Percentiles rank a stretch among this genome's conserved stretches.
Conservation (phyloP, 2,329 filamentous ascomycete species). For the Calonectria pteridis region DNA sequence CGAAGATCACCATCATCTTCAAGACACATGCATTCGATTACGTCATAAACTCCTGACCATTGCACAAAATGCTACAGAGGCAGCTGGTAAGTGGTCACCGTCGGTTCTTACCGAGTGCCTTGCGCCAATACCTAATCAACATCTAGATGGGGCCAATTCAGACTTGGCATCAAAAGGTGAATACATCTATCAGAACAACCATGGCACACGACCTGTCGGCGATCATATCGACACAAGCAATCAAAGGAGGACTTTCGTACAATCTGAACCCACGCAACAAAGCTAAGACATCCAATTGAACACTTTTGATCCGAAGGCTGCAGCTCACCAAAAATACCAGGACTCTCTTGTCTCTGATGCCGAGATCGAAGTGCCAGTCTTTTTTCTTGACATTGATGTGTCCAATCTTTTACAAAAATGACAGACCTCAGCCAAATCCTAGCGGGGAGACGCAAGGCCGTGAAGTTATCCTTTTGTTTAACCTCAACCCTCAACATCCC, state of each 20-base stretch:
- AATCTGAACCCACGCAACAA: background rate
- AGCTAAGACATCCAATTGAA: background rate
- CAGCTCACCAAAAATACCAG: background rate
- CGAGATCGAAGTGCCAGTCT: background rate
- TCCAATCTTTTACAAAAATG: background rate
- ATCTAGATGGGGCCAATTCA: background rate
- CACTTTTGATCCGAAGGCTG: background rate
- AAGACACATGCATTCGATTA: background rate
- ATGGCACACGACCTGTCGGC: background rate
- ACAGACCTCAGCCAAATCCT: background rate
- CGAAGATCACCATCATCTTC: background rate
- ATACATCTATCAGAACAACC: background rate
- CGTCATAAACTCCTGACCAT: background rate
- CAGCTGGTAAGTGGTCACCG: background rate
- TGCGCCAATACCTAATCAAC: background rate
- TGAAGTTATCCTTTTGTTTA: background rate
- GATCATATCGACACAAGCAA: background rate
- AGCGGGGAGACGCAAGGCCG: background rate
- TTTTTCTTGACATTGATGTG: background rate
- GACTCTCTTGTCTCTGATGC: background rate
- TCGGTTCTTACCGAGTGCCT: background rate
- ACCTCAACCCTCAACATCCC: background rate
- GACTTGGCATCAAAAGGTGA: background rate
- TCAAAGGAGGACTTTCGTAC: background rate
- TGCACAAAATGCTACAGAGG: background rate